Evolutionary conservation across 2,329 filamentous ascomycete species (phyloP).

Genomic region (Colletotrichum cereale): DNA sequence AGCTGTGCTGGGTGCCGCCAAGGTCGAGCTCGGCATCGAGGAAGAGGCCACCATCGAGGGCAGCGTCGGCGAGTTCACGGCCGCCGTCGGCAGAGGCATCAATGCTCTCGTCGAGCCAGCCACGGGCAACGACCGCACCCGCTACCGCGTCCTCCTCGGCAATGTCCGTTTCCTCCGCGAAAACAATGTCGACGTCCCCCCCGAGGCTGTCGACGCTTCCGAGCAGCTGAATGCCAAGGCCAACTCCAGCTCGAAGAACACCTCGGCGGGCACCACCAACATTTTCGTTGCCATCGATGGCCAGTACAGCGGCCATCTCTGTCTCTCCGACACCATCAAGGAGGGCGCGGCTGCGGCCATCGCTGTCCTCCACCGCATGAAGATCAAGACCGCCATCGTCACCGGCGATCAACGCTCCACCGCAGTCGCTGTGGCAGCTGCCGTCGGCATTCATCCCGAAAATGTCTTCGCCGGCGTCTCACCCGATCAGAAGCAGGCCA

Average conservation of each 20-base stretch:
- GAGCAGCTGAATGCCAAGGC: slow-evolving; percentile 67
- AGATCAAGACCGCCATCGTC: slow-evolving; percentile 89
- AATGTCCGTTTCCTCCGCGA: slow-evolving; percentile 83
- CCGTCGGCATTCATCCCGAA: slow-evolving; percentile 82
- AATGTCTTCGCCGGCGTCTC: slow-evolving; percentile 90
- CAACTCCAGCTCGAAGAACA: slow-evolving; percentile 48
- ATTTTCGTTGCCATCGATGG: slow-evolving; percentile 93
- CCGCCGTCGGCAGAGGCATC: slow-evolving; percentile 86
- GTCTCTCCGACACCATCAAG: slow-evolving; percentile 92
- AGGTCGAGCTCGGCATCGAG: slow-evolving; percentile 78
- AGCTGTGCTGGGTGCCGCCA: slow-evolving; percentile 83
- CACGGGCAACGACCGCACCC: slow-evolving; percentile 72
- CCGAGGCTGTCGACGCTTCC: slow-evolving; percentile 72
- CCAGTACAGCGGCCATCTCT: slow-evolving; percentile 83
- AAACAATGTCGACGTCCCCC: slow-evolving; percentile 75
- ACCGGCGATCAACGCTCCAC: slow-evolving; percentile 92
- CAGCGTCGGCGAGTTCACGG: slow-evolving; percentile 86
- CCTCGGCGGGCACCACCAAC: slow-evolving; percentile 80
- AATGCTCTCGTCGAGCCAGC: slow-evolving; percentile 84
- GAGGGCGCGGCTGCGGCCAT: slow-evolving; percentile 85
- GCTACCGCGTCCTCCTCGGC: slow-evolving; percentile 86
- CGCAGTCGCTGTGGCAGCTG: slow-evolving; percentile 83
- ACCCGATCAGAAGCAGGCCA: slow-evolving; percentile 90
- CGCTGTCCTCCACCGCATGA: slow-evolving; percentile 84
- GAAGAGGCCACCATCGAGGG: slow-evolving; percentile 83